Evolutionary conservation across 2,329 filamentous ascomycete genomes (phyloP).

Genomic region (Talaromyces pinophilus): DNA sequence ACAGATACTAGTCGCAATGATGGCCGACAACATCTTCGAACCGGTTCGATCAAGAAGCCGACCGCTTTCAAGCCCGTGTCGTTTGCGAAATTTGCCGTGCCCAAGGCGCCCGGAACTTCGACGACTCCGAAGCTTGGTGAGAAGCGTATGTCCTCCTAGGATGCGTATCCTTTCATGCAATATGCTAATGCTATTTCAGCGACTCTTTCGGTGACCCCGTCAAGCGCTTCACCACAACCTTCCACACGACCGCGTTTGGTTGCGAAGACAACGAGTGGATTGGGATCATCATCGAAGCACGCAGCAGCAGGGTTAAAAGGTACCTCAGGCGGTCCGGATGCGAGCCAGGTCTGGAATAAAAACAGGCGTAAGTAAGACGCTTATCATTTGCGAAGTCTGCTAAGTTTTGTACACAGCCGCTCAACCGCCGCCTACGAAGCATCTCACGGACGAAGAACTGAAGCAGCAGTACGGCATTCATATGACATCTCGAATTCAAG

Average conservation of each 20-base stretch:
- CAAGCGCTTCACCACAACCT: constrained; percentile 42
- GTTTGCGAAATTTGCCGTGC: constrained; percentile 66
- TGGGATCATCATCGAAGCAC: constrained; percentile 53
- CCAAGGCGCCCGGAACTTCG: constrained; percentile 60
- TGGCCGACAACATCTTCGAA: constrained; percentile 49
- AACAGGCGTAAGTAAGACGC: constrained; percentile 58
- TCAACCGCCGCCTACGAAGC: constrained; percentile 60
- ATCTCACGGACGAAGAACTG: constrained; percentile 67
- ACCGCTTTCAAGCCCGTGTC: constrained; percentile 65
- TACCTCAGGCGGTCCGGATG: constrained; percentile 59
- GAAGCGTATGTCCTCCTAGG: constrained; percentile 48
- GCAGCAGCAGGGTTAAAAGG: constrained; percentile 48
- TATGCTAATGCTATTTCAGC: constrained; percentile 29
- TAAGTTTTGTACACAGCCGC: constrained; percentile 41
- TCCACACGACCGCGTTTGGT: constrained; percentile 61
- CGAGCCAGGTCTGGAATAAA: constrained; percentile 70
- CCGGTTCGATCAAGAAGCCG: constrained; percentile 60
- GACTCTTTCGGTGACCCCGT: constrained; percentile 40
- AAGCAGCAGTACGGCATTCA: constrained; percentile 70
- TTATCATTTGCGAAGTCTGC: constrained; percentile 14
- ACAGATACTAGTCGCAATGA: constrained; percentile 62
- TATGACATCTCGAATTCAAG: constrained; percentile 64
- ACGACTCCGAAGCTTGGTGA: constrained; percentile 55
- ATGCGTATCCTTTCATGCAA: not conserved
- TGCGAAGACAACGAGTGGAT: constrained; percentile 60